Evolutionary conservation across 306 rosid genomes (phyloP), one percentile per base, ranked within the genome.

Genomic region (Vicia villosa): DNA sequence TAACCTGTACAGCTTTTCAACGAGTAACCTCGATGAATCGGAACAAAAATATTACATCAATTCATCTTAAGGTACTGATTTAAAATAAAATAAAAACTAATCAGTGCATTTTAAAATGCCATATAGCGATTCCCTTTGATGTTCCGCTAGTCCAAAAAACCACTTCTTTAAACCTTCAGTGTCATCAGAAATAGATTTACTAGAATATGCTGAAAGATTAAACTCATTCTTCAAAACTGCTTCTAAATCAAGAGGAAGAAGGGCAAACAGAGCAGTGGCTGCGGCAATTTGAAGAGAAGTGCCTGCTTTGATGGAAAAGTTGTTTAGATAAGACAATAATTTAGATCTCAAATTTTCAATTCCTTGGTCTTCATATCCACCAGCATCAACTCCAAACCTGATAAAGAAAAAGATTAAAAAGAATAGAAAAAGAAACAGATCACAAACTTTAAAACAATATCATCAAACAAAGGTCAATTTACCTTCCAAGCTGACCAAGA

Each of bases 401-500:
- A 66, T 73, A 58, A 76, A 58, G 12, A 22, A 2, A 24, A n/a
- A 65, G 26, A n/a, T 11, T 7, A 8, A 8, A 5, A 22, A 63
- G 34, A 34, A 65, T 21, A 4, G 6, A n/a, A 26, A 70, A 36
- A 10, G 8, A 21, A 49, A 8, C 2, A 54, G 12, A 51, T 42
- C 8, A 51, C 10, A 66, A 19, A 28, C 63, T 1, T 70, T 17
- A 54, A 58, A 55, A 41, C 43, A 55, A 22, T 13, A 47, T 24
- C 49, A 16, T 30, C 38, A 74, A 52, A 73, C 34, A 68, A 60
- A 15, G 15, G 51, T 73, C 32, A 52, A 55, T 21, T 59, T 80
- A 88, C 97, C 91, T 86, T 80, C 97, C 96, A 70, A 91, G 91
- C 70, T 85, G 96, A 72, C 91, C 96, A 42, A 91, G 91, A 64